Percentiles rank a stretch among this genome's conserved stretches.
Evolutionary conservation across 352 stramenopile genomes (phyloP).

Genomic region (Phytophthora cryptogea): DNA sequence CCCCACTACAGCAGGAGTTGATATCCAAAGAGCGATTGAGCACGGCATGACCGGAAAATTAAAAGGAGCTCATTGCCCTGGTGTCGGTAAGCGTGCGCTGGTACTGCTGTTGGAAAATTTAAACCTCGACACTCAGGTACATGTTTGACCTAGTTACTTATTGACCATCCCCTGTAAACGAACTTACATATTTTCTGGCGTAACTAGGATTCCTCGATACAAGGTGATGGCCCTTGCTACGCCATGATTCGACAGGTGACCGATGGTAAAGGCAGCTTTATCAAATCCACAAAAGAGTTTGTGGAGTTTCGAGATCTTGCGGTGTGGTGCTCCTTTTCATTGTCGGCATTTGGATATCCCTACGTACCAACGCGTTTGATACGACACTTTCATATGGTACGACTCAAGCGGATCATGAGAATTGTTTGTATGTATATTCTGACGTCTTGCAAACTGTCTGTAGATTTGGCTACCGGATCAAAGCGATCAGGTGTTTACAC

Average conservation of each 20-base stretch:
- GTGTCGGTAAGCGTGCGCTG: slow-evolving; percentile 45
- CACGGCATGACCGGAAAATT: slow-evolving; percentile 51
- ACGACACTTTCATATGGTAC: slow-evolving; percentile 70
- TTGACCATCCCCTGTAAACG: neutral
- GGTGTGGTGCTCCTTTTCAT: slow-evolving; percentile 53
- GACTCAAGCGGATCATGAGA: neutral
- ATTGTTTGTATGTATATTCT: neutral
- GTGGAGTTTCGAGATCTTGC: slow-evolving; percentile 59
- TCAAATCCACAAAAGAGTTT: slow-evolving; percentile 56
- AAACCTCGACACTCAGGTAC: slow-evolving; percentile 57
- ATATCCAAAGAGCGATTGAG: slow-evolving; percentile 49
- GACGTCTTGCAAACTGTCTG: neutral
- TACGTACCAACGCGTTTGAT: slow-evolving; percentile 48
- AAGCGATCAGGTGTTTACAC: slow-evolving; percentile 40
- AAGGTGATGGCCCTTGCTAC: slow-evolving; percentile 28
- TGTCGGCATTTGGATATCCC: slow-evolving; percentile 48
- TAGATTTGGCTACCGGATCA: slow-evolving; percentile 56
- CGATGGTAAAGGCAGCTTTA: slow-evolving; percentile 58
- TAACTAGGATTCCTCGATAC: slow-evolving; percentile 17
- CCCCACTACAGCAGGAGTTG: slow-evolving; percentile 16
- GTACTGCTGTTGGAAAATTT: slow-evolving; percentile 64
- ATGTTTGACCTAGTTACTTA: neutral
- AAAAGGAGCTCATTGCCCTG: slow-evolving; percentile 60
- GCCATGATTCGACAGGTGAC: slow-evolving; percentile 71
- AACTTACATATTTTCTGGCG: neutral